phyloP scores from a whole-genome alignment of 495 filamentous ascomycete genomes.

The Penicillium longicatenatum region DNA sequence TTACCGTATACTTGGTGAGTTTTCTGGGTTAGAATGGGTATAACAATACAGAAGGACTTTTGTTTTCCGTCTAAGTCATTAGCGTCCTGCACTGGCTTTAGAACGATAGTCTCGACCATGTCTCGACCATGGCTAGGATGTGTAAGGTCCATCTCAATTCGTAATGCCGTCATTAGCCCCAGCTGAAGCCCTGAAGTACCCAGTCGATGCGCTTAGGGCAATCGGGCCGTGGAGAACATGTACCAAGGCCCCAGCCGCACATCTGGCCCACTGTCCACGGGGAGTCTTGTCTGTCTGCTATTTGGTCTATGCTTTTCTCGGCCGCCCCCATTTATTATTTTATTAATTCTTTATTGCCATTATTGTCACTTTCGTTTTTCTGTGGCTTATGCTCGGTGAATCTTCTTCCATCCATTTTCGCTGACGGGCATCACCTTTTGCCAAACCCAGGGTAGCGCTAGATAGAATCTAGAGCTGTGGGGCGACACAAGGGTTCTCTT shows the following conservation, averaged over 20 bases:
- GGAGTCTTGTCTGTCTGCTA: constrained; percentile 19
- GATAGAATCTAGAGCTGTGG: constrained; percentile 13
- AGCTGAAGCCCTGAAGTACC: not conserved
- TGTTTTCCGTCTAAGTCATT: not conserved
- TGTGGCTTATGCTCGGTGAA: constrained; percentile 24
- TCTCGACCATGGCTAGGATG: not conserved
- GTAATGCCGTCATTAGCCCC: constrained; percentile 1
- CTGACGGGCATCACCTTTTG: constrained; percentile 22
- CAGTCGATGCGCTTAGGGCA: constrained; percentile 12
- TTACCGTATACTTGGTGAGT: not conserved
- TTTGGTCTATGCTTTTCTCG: constrained; percentile 21
- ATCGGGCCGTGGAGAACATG: constrained; percentile 12
- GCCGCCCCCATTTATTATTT: constrained; percentile 1
- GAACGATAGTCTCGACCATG: not conserved
- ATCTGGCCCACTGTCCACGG: constrained; percentile 26
- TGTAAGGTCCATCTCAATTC: not conserved
- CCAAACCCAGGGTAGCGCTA: constrained; percentile 11
- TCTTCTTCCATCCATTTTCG: constrained; percentile 24
- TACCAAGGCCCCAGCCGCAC: constrained; percentile 25
- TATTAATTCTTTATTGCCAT: not conserved
- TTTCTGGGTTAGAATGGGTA: not conserved
- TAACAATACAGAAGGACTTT: not conserved
- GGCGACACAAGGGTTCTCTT: constrained; percentile 17
- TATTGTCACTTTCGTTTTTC: constrained; percentile 14
- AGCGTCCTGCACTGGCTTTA: not conserved